Conservation (phyloP, 441 rosid genomes). For the Isatis lusitanica region DNA sequence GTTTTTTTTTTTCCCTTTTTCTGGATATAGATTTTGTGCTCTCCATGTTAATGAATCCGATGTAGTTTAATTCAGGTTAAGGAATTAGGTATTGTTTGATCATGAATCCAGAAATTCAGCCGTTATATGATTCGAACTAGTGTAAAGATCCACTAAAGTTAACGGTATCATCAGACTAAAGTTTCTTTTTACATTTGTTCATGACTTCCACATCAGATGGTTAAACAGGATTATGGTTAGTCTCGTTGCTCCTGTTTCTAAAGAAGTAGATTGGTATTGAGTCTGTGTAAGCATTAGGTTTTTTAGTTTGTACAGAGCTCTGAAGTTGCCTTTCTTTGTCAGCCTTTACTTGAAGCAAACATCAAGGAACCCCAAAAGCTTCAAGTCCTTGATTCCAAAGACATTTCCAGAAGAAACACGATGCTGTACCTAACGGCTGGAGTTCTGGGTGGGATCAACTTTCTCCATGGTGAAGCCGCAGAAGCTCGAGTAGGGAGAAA, state of each 20-base stretch:
- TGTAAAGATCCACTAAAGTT: not conserved
- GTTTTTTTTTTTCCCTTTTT: not conserved
- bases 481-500: slow-evolving; percentile 53
- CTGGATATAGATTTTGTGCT: not conserved
- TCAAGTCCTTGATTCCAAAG: slow-evolving; percentile 10
- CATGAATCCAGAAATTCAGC: not conserved
- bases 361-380: slow-evolving; percentile 35
- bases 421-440: slow-evolving; percentile 41
- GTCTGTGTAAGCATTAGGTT: slow-evolving; percentile 3
- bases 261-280: not conserved
- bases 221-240: not conserved
- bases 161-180: not conserved
- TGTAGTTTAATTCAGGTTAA: slow-evolving; percentile 1
- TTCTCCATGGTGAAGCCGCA: slow-evolving; percentile 41
- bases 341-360: slow-evolving; percentile 38
- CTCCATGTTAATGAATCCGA: slow-evolving; percentile 4
- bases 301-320: not conserved
- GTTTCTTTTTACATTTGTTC: not conserved
- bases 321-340: not conserved
- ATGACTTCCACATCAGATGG: not conserved
- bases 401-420: slow-evolving; percentile 43
- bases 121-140: slow-evolving; percentile 5
- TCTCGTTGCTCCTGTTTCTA: not conserved
- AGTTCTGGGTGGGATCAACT: slow-evolving; percentile 35
- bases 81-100: not conserved